Evolutionary conservation across 176 grass and related monocot species (phyloP), one percentile per base, ranked within the genome.

Genomic region (Urochloa ruziziensis): DNA sequence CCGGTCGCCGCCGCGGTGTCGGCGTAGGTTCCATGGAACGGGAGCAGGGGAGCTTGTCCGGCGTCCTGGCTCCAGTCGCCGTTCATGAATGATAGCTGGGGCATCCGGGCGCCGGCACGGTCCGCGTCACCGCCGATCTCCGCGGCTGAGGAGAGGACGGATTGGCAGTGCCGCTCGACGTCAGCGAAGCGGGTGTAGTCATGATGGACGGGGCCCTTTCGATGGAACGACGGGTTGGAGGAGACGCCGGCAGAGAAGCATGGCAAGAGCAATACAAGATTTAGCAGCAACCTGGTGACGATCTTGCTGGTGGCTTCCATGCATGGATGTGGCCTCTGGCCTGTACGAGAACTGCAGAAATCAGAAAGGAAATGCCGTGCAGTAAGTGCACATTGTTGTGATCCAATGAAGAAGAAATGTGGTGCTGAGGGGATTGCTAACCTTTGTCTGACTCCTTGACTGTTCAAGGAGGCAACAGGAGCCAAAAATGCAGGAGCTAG

Each of bases 141-240:
- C 19, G 24, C 28, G 27, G 44, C 59, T 4, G 73, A 69, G 2
- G 73, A 77, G 62, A 69, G 73, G 62, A 68, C 7, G 9, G 73
- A 67, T 19, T 58, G 73, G 27, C 83, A 85, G 24, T 27, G 62
- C 12, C 49, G 62, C 2, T 0, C 42, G 35, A 84, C 36, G 12
- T 84, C 35, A 48, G 62, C 18, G 23, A 77, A 84, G 8, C 82
- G 73, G 73, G 29, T 52, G 62, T 84, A 77, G 61, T n/a, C 49
- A 25, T 44, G 82, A 15, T 0, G 13, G 2, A 11, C 6, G 5
- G 23, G 39, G 6, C 39, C 39, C 10, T 40, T 40, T 40, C 0
- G 39, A 40, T 40, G 1, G 39, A 40, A 40, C 39, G 39, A 47
- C 10, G 3, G 11, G 44, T 12, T 24, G 54, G 23, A 60, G 24